Base-by-base conservation (phyloP, 305 asterid genomes). In the Fraxinus ornus region DNA sequence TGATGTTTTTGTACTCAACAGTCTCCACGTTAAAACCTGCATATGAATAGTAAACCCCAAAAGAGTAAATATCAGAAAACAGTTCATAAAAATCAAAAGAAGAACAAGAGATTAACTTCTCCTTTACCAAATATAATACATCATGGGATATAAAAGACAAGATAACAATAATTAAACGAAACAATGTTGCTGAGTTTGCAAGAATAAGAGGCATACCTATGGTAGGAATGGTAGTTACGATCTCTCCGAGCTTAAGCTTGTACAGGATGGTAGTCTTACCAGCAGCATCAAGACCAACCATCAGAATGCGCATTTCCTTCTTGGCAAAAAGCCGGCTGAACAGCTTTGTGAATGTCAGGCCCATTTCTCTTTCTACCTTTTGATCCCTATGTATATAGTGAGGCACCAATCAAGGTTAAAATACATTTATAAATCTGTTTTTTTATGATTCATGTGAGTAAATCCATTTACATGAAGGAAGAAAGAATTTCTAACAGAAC, bases 241-340 rank as follows among this genome's bases (percentile, higher is more conserved):
- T 82, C 83, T 85, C 88, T 57, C 88, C 88, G 5, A 85, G 81
- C 83, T 85, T 85, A 75, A 85, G 88, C 83, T 85, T 85, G 88
- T 85, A 82, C 79, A 85, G 64, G 71, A 85, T 85, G 85, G 88
- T 85, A 78, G 88, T 82, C 79, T 85, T 85, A 85, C 88, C 88
- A 85, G 88, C 88, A 33, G 88, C 88, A 75, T 85, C 88, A 13
- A 85, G 85, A 78, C 88, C 88, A 75, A 85, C 88, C 88, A 85
- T 85, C 64, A 85, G 88, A 57, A 85, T 85, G 26, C 88, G 88
- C 88, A 82, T 79, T 78, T 85, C 88, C 83, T 79, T 85, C 85
- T 85, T 85, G 81, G 88, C 85, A 75, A 82, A 85, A n/a, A 82
- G 81, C 79, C 88, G 83, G 73, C 83, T 85, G 60, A 85, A 85